phyloP scores from a whole-genome alignment of 805 yeast genomes.

The Komagataella phaffii region DNA sequence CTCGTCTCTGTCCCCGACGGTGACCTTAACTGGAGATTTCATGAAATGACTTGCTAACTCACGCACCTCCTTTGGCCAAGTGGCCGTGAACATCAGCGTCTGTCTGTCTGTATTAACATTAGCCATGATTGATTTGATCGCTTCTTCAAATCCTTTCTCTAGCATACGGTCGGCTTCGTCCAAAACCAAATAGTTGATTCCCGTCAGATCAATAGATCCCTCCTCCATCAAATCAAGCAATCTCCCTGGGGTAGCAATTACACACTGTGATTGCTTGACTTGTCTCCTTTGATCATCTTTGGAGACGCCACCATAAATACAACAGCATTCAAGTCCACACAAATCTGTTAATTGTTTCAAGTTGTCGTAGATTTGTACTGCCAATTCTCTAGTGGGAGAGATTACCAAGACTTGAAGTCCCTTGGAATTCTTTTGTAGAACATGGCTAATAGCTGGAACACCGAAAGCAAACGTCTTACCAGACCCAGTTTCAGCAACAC shows the following conservation, averaged over 20 bases:
- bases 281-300: slow-evolving; percentile 79
- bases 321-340: slow-evolving; percentile 56
- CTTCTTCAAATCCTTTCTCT: slow-evolving; percentile 97
- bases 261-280: slow-evolving; percentile 56
- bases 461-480: slow-evolving; percentile 97
- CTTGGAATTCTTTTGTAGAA: slow-evolving; percentile 28
- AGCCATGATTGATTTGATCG: slow-evolving; percentile 73
- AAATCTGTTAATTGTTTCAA: slow-evolving; percentile 50
- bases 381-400: slow-evolving; percentile 96
- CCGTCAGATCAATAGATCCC: slow-evolving; percentile 59
- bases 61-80: slow-evolving; percentile 99
- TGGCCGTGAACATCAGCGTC: slow-evolving; percentile 98
- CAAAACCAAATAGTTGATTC: slow-evolving; percentile 67
- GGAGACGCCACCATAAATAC: slow-evolving; percentile 96
- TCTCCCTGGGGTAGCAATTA: slow-evolving; percentile 98
- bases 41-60: slow-evolving; percentile 79
- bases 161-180: slow-evolving; percentile 99
- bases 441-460: slow-evolving; percentile 83
- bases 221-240: slow-evolving; percentile 82
- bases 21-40: slow-evolving; percentile 76
- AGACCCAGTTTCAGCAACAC: slow-evolving; percentile 97
- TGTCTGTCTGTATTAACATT: slow-evolving; percentile 41
- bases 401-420: slow-evolving; percentile 70
- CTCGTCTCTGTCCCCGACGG: slow-evolving; percentile 92
- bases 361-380: slow-evolving; percentile 86